Evolutionary conservation across 202 grass and related monocot species (phyloP), one percentile per base, ranked within the genome.

Genomic region (Cymbopogon flexuosus): DNA sequence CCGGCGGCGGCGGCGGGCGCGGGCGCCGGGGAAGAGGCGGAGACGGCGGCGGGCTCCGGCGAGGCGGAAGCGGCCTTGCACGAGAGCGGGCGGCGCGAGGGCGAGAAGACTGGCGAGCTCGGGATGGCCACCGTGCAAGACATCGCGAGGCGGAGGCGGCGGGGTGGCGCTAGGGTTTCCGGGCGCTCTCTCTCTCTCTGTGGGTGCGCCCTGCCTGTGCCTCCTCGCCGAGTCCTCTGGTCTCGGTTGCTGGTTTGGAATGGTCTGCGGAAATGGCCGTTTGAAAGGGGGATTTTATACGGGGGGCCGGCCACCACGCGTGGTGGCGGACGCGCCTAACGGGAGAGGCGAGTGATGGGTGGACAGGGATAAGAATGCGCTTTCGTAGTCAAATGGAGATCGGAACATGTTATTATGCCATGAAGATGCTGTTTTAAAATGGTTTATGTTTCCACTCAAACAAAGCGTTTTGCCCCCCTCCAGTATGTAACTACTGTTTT

Each of bases 61-160:
- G 89, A 97, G 5, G 85, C 78, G 24, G 87, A 86, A 13, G 79
- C 34, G 41, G 87, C 89, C 89, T 94, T 97, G 90, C 89, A 92
- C 21, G 91, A 92, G 71, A 89, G 87, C 82, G 84, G 4, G 84
- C 91, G 88, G 56, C 89, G 88, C 8, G 94, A 94, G 14, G 94
- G 89, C 0, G 94, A 97, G 89, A 97, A 97, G 8, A 89, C 89
- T 43, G 94, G 94, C 52, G 94, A 94, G 79, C 80, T 97, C 18
- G 91, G 89, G 69, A 97, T 92, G 19, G 89, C 89, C 24, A 97
- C 85, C 29, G 91, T 83, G 83, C 94, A 97, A 31, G 94, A 85
- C 94, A 97, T 97, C n/a, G 8, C 65, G 65, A 30, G 63, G 63
- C 46, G 46, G 47, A 34, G 77, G 63, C 51, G 34, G 70, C 29